Percentiles rank a stretch among this genome's conserved stretches.
Conservation (phyloP, 2,329 filamentous ascomycete species). For the Arthrobotrys sinensis region DNA sequence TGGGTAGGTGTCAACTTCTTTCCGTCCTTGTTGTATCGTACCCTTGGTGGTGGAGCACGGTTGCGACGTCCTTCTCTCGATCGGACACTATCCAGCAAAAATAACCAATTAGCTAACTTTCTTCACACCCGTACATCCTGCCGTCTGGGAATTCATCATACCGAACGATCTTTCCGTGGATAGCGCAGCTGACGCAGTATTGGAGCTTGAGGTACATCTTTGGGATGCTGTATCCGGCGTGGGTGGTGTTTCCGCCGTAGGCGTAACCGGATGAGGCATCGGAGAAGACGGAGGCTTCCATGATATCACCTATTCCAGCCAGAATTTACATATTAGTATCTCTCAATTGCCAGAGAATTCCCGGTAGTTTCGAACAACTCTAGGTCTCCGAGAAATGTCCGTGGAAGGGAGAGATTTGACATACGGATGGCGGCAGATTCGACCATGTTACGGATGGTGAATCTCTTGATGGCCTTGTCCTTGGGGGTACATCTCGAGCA, state of each 20-base stretch:
- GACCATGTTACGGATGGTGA: constrained; percentile 99
- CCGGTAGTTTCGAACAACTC: background rate
- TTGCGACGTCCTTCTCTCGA: constrained; percentile 97
- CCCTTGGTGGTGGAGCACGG: constrained; percentile 96
- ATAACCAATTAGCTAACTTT: constrained; percentile 68
- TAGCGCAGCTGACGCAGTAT: constrained; percentile 99
- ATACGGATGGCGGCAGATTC: constrained; percentile 99
- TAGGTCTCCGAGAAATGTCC: background rate
- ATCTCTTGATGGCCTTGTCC: constrained; percentile 99
- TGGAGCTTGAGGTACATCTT: constrained; percentile 99
- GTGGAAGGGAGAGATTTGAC: constrained; percentile 69
- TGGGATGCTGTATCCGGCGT: constrained; percentile 93
- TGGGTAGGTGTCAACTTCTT: constrained; percentile 98
- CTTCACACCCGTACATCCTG: background rate
- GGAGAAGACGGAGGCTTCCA: constrained; percentile 97
- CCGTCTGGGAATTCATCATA: constrained; percentile 74
- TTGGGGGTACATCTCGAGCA: constrained; percentile 89
- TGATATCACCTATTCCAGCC: constrained; percentile 91
- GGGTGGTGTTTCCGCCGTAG: constrained; percentile 25
- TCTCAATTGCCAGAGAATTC: background rate
- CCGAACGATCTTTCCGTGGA: constrained; percentile 99
- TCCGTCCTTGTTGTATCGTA: constrained; percentile 99
- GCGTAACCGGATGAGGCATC: constrained; percentile 43
- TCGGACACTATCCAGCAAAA: constrained; percentile 80
- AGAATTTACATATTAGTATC: constrained; percentile 6